These are phyloP conservation scores for Coleophoma crateriformis DNA, from an alignment of 2,329 filamentous ascomycete species.

Conservation along the genomic window DNA sequence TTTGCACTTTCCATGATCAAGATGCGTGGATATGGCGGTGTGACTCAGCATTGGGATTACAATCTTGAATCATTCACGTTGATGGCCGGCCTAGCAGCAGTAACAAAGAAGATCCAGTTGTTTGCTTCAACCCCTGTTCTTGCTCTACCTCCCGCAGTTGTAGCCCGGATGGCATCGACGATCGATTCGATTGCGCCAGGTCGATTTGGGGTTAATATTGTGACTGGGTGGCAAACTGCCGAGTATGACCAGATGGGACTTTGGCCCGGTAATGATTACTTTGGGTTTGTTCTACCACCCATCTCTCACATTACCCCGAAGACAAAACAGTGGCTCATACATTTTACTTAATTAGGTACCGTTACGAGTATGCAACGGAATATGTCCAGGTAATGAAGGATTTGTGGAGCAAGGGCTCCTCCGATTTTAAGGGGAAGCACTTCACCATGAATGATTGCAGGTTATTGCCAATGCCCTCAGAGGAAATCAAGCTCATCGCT, in stretches of 20 bases:
- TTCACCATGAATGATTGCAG: conserved; percentile 26
- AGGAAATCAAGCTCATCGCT: conserved; percentile 19
- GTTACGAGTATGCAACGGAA: conserved; percentile 25
- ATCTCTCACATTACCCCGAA: too few species aligned
- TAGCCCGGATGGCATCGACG: conserved; percentile 22
- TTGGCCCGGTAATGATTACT: conserved; percentile 20
- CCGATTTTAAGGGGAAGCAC: conserved; percentile 22
- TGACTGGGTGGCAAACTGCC: conserved; percentile 24
- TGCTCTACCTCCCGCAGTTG: conserved; percentile 19
- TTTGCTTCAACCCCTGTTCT: conserved; percentile 22
- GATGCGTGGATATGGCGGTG: conserved; percentile 22
- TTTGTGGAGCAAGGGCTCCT: conserved; percentile 20
- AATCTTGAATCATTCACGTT: conserved; percentile 25
- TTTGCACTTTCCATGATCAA: conserved; percentile 24
- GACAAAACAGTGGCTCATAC: too few species aligned
- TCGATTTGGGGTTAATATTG: conserved; percentile 25
- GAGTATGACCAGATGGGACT: conserved; percentile 25
- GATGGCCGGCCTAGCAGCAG: conserved; percentile 24
- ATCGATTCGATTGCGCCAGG: conserved; percentile 23
- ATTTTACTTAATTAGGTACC: conserved; percentile 8
- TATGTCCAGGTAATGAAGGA: conserved; percentile 26
- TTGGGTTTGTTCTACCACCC: conserved; percentile 1
- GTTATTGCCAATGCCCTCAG: conserved; percentile 10
- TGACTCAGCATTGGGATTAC: conserved; percentile 24
- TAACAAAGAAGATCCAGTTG: conserved; percentile 22